Conservation (phyloP, 2,329 filamentous ascomycete genomes). For the Gliomastix tumulicola region DNA sequence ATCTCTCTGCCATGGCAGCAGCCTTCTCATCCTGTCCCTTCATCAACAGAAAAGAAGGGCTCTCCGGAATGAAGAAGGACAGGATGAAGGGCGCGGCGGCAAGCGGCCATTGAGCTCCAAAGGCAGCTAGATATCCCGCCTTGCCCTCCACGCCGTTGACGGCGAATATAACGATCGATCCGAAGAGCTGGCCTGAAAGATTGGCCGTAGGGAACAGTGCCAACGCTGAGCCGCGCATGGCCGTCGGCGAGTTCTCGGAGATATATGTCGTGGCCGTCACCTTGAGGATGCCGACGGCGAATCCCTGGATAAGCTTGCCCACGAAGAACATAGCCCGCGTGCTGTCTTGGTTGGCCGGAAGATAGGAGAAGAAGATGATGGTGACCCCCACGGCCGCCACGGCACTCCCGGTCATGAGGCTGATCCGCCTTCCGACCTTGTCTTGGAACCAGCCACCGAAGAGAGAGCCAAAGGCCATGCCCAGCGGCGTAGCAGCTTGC, state of each 20-base stretch:
- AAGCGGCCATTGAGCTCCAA: conserved; percentile 36
- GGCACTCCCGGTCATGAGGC: conserved; percentile 14
- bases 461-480: conserved; percentile 14
- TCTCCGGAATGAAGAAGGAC: conserved; percentile 41
- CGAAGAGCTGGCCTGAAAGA: conserved; percentile 40
- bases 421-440: conserved; percentile 13
- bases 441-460: conserved; percentile 19
- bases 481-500: conserved; percentile 13
- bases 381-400: conserved; percentile 13
- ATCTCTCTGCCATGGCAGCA: conserved; percentile 36
- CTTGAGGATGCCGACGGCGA: conserved; percentile 30
- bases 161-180: conserved; percentile 31
- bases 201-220: conserved; percentile 42
- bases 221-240: conserved; percentile 36
- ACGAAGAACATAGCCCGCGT: conserved; percentile 15
- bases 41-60: conserved; percentile 39
- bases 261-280: conserved; percentile 37
- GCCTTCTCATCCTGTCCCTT: conserved; percentile 29
- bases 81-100: conserved; percentile 31
- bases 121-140: conserved; percentile 27
- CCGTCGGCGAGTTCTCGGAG: conserved; percentile 38
- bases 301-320: conserved; percentile 16
- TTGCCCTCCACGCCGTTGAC: conserved; percentile 11
- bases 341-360: conserved; percentile 1
- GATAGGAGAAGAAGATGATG: conserved; percentile 18